phyloP scores from a whole-genome alignment of 2,329 filamentous ascomycete genomes.

The Cercospora sp. region DNA sequence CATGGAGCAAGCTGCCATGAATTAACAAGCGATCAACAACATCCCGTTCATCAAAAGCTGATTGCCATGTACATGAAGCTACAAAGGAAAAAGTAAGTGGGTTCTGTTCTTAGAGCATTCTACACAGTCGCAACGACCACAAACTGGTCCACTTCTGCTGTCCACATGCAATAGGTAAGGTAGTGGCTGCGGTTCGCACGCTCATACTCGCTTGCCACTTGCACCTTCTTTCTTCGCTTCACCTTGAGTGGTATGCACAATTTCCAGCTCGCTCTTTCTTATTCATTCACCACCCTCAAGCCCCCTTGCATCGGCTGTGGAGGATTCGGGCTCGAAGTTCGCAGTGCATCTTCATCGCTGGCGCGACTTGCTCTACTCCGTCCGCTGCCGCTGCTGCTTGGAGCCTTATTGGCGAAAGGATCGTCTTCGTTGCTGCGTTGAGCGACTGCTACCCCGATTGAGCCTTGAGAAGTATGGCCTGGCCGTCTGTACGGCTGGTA shows the following conservation, averaged over 20 bases:
- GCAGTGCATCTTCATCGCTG: neutral
- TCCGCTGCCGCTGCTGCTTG: neutral
- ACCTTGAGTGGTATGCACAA: neutral
- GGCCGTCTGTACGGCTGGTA: neutral
- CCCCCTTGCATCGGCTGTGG: constrained; percentile 3
- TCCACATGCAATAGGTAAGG: neutral
- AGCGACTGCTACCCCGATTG: neutral
- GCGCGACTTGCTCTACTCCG: neutral
- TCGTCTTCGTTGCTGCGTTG: neutral
- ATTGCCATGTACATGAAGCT: neutral
- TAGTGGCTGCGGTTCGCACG: neutral
- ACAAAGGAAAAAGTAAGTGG: neutral
- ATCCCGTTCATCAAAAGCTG: neutral
- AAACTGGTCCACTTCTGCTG: neutral
- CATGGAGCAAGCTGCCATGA: neutral
- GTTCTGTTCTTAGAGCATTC: neutral
- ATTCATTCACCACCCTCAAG: constrained; percentile 1
- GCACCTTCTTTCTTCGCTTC: neutral
- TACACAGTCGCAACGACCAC: neutral
- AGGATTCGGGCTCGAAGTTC: neutral
- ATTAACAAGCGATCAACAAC: neutral
- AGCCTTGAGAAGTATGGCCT: neutral
- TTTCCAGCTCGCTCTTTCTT: neutral
- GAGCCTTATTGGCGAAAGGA: neutral
- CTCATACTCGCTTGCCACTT: neutral